Base-by-base conservation (phyloP, 106 monocot genomes). In the Dioscorea alata region DNA sequence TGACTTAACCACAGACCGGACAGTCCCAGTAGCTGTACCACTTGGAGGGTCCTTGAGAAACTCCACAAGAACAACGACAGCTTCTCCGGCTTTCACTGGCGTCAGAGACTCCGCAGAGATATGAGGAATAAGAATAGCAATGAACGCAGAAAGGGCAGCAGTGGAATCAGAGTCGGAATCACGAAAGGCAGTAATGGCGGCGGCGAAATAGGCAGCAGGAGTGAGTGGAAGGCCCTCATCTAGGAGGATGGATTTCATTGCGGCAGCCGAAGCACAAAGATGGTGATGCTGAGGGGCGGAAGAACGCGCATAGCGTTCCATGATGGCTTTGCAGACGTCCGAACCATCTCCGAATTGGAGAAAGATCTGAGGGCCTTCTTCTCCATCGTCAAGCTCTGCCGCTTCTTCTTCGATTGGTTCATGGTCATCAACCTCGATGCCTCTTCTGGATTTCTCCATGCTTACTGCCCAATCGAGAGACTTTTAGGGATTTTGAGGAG, bases 271-370 rank as follows among this genome's bases (percentile, higher is more conserved):
- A 48, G 97, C 97, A 73, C 84, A 85, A 64, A 97, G 89, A 82
- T 97, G 97, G 66, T 87, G 86, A 72, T 97, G 97, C 78, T 97
- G 97, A 33, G 82, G 78, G 48, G 92, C 86, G 59, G 87, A 66
- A 33, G 97, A 97, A 25, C 70, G 74, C 22, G 68, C 66, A 76
- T 97, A 97, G 33, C 97, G 92, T 35, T 80, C 74, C 59, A 87
- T 85, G 19, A 97, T 76, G 60, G 82, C 69, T 48, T 74, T 42
- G 75, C 89, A 97, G 21, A 92, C 48, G 84, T 96, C 97, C 28
- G 31, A 48, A 48, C 52, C 73, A 6, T 54, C 63, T 42, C 33
- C 24, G 24, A 42, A 17, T 15, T 35, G 12, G 64, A 74, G 64
- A 52, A 65, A 13, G 71, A 53, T 13, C 33, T 49, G 23, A 17